Evolutionary conservation across 768 basidiomycete species (phyloP).

Genomic region (Serendipita sp.): DNA sequence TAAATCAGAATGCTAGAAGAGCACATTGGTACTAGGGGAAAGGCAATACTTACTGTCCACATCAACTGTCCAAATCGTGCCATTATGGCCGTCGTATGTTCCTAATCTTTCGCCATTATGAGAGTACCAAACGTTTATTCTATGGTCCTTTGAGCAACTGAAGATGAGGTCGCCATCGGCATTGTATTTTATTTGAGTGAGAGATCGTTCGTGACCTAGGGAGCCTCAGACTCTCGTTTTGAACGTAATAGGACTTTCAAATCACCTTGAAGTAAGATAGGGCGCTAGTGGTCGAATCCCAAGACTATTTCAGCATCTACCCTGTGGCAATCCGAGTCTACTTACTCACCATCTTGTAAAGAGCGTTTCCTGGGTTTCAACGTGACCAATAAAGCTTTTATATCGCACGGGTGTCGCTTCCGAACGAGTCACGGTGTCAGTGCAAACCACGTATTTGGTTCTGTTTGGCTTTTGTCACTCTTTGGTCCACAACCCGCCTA

Average conservation of each 20-base stretch:
- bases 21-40: not conserved
- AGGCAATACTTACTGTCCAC: conserved; percentile 60
- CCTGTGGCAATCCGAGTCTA: not conserved
- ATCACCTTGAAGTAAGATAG: conserved; percentile 7
- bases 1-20: not conserved
- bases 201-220: conserved; percentile 88
- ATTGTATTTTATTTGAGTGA: conserved; percentile 98
- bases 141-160: conserved; percentile 85
- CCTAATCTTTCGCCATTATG: conserved; percentile 96
- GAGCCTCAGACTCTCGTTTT: not conserved
- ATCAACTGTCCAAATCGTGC: conserved; percentile 92
- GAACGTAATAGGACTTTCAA: not conserved
- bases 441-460: not conserved
- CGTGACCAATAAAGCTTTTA: not conserved
- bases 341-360: not conserved
- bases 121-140: conserved; percentile 93
- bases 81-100: conserved; percentile 93
- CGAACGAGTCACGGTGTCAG: not conserved
- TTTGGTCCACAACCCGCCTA: not conserved
- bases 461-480: not conserved
- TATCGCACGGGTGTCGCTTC: not conserved
- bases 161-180: conserved; percentile 90
- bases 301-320: not conserved
- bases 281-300: not conserved
- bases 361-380: not conserved